Percentiles rank a stretch among this genome's conserved stretches.
Conservation (phyloP, 805 yeast species). For the Metahyphopichia silvanorum region DNA sequence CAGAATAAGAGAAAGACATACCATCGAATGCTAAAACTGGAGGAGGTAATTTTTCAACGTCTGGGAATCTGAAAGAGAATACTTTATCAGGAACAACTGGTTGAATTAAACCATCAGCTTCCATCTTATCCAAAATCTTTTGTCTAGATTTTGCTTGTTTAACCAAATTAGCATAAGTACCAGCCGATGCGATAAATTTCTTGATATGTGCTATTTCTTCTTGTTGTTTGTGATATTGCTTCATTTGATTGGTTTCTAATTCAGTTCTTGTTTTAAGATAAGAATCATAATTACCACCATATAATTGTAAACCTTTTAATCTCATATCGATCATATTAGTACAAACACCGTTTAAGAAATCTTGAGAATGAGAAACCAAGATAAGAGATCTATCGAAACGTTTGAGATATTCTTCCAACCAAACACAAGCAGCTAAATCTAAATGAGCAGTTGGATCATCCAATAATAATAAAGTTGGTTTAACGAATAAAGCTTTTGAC, state of each 20-base stretch:
- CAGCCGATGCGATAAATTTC: conserved; percentile 98
- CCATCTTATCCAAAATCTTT: conserved; percentile 99
- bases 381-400: conserved; percentile 91
- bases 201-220: conserved; percentile 98
- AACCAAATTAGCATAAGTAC: conserved; percentile 98
- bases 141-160: conserved; percentile 99
- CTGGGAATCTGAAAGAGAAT: conserved; percentile 90
- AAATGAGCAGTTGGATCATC: conserved; percentile 99
- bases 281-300: conserved; percentile 98
- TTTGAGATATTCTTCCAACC: conserved; percentile 98
- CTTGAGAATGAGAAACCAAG: conserved; percentile 96
- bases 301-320: conserved; percentile 64
- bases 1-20: conserved; percentile 89
- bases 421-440: conserved; percentile 98
- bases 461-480: conserved; percentile 89
- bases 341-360: conserved; percentile 99
- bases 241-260: conserved; percentile 96
- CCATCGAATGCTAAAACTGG: conserved; percentile 97
- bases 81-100: conserved; percentile 92
- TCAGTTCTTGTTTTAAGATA: conserved; percentile 93
- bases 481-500: conserved; percentile 96
- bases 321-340: conserved; percentile 98
- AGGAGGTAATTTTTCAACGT: conserved; percentile 95
- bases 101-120: conserved; percentile 95
- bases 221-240: conserved; percentile 95